phyloP scores from a whole-genome alignment of 2,329 filamentous ascomycete genomes.

The Pseudogymnoascus sp. region DNA sequence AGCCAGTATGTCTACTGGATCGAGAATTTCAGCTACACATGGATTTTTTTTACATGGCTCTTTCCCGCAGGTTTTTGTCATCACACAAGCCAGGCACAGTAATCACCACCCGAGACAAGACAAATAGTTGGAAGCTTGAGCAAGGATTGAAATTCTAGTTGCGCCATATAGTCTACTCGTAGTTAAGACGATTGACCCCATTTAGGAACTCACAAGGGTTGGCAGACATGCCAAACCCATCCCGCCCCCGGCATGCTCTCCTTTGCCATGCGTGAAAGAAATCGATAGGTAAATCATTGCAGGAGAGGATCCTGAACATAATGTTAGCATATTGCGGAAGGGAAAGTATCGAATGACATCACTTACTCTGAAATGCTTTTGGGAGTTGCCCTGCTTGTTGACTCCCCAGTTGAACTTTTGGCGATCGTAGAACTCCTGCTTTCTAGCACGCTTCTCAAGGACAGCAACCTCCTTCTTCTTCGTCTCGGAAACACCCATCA shows the following conservation, averaged over 20 bases:
- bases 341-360: not conserved
- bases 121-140: not conserved
- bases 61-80: not conserved
- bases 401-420: constrained; percentile 60
- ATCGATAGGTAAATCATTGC: constrained; percentile 21
- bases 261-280: constrained; percentile 4
- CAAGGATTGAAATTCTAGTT: constrained; percentile 2
- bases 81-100: not conserved
- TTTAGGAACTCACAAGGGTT: not conserved
- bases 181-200: not conserved
- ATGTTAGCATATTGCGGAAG: constrained; percentile 16
- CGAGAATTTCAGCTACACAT: not conserved
- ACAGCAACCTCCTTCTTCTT: constrained; percentile 62
- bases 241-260: not conserved
- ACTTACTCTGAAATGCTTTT: constrained; percentile 58
- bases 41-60: not conserved
- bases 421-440: constrained; percentile 52
- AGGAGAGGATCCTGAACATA: constrained; percentile 27
- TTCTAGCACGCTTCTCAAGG: constrained; percentile 61
- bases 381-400: constrained; percentile 61
- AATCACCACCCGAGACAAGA: not conserved
- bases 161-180: not conserved
- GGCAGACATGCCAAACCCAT: not conserved
- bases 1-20: not conserved
- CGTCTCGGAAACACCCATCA: constrained; percentile 67